phyloP scores from a whole-genome alignment of 768 basidiomycete species.

The Suillus americanus region DNA sequence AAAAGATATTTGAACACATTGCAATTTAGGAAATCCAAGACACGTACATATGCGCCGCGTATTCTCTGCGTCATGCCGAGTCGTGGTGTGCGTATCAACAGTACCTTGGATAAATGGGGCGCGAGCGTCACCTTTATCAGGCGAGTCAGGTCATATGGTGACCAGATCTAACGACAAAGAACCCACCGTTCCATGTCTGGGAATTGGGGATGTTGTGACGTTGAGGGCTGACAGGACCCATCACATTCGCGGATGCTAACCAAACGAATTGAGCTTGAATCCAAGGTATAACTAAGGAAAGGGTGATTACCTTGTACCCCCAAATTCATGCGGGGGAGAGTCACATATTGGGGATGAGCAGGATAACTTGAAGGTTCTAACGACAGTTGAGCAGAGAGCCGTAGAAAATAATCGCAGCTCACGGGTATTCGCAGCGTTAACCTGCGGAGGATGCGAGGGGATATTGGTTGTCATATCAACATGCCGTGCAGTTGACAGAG shows the following conservation, averaged over 20 bases:
- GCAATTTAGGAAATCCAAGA: neutral
- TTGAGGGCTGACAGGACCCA: too few species aligned
- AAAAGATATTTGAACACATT: neutral
- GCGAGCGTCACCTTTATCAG: neutral
- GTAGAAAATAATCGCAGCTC: neutral
- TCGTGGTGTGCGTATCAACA: neutral
- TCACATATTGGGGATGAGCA: neutral
- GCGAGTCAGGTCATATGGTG: neutral
- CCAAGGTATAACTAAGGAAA: neutral
- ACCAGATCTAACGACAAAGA: neutral
- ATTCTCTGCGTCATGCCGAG: neutral
- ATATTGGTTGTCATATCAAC: neutral
- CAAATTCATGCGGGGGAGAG: neutral
- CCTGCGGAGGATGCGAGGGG: neutral
- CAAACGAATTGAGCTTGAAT: neutral
- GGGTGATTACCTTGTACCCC: neutral
- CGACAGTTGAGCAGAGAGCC: neutral
- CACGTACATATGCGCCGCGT: neutral
- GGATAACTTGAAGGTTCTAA: neutral
- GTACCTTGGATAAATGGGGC: neutral
- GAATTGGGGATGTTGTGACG: neutral
- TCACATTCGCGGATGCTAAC: neutral
- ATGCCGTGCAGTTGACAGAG: neutral
- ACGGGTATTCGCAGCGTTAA: neutral
- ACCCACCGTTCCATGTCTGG: neutral